A percentile compares a stretch with the other conserved stretches of the same genome.
These are phyloP conservation scores for Fusarium sp. DNA, from an alignment of 2,329 filamentous ascomycete genomes.

Conservation along the genomic window DNA sequence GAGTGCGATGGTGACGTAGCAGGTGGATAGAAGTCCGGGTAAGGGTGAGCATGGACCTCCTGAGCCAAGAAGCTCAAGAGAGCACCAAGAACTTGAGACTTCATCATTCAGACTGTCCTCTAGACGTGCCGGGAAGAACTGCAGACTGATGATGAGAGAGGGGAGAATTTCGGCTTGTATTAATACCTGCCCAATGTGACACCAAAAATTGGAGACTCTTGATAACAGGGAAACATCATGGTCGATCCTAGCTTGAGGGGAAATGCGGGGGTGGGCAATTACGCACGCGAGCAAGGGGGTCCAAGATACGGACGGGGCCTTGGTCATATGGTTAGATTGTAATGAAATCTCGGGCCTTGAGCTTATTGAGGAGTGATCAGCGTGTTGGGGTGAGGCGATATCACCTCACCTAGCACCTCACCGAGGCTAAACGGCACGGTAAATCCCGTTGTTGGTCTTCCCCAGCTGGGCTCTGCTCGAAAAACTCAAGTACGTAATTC, in stretches of 20 bases:
- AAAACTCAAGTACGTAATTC: too few relatives aligned
- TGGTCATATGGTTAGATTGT: background rate
- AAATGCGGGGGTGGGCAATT: constrained; percentile 16
- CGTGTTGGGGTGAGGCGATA: background rate
- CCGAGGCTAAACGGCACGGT: background rate
- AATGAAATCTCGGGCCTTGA: background rate
- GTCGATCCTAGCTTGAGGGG: background rate
- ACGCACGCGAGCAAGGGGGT: background rate
- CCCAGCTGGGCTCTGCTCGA: background rate
- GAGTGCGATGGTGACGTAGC: constrained; percentile 9
- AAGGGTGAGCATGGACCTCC: constrained; percentile 10
- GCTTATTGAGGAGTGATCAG: constrained; percentile 27
- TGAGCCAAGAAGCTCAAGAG: constrained; percentile 19
- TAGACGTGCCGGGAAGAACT: background rate
- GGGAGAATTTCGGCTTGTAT: background rate
- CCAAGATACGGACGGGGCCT: background rate
- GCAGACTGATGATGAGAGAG: background rate
- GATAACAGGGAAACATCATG: background rate
- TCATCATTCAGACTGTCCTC: constrained; percentile 6
- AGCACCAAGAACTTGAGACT: constrained; percentile 1
- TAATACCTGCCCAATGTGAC: background rate
- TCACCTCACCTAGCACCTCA: background rate
- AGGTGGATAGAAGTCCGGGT: constrained; percentile 22
- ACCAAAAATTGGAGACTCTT: background rate
- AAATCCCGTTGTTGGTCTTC: background rate